These are phyloP conservation scores for Fusarium napiforme DNA, from an alignment of 2,329 filamentous ascomycete species.

Conservation along the genomic window DNA sequence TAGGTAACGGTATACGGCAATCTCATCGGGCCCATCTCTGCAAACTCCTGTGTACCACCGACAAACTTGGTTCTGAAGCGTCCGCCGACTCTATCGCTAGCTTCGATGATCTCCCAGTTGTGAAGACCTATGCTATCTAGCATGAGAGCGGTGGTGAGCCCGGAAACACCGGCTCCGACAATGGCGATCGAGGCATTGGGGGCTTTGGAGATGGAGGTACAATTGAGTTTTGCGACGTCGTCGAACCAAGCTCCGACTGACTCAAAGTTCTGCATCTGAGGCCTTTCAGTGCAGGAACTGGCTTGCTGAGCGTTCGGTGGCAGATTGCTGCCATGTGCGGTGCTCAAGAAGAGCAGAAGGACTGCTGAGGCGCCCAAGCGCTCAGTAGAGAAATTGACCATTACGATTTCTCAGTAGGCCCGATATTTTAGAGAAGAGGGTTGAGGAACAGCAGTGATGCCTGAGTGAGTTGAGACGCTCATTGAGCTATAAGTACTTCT, in stretches of 20 bases:
- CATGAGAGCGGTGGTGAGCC: slow-evolving; percentile 68
- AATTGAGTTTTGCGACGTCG: slow-evolving; percentile 1
- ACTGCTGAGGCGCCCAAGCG: not conserved
- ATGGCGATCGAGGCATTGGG: slow-evolving; percentile 61
- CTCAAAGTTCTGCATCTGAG: slow-evolving; percentile 7
- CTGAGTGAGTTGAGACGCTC: not conserved
- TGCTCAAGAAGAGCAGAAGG: not conserved
- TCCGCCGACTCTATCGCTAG: slow-evolving; percentile 69
- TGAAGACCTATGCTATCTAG: slow-evolving; percentile 64
- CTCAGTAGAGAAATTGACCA: too few relatives aligned
- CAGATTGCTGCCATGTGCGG: not conserved
- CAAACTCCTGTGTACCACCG: slow-evolving; percentile 50
- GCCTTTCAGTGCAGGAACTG: too few relatives aligned
- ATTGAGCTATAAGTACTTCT: not conserved
- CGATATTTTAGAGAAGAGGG: too few relatives aligned
- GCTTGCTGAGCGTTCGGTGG: not conserved
- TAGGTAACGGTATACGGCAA: slow-evolving; percentile 66
- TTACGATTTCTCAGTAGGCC: too few relatives aligned
- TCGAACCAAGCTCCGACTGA: slow-evolving; percentile 22
- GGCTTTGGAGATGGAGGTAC: not conserved
- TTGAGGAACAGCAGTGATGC: accelerated
- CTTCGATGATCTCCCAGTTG: slow-evolving; percentile 72
- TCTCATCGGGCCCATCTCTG: slow-evolving; percentile 72
- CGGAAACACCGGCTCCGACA: slow-evolving; percentile 73
- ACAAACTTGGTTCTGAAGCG: slow-evolving; percentile 73